phyloP scores from a whole-genome alignment of 495 filamentous ascomycete genomes.

The Penicillium ochrochloron region DNA sequence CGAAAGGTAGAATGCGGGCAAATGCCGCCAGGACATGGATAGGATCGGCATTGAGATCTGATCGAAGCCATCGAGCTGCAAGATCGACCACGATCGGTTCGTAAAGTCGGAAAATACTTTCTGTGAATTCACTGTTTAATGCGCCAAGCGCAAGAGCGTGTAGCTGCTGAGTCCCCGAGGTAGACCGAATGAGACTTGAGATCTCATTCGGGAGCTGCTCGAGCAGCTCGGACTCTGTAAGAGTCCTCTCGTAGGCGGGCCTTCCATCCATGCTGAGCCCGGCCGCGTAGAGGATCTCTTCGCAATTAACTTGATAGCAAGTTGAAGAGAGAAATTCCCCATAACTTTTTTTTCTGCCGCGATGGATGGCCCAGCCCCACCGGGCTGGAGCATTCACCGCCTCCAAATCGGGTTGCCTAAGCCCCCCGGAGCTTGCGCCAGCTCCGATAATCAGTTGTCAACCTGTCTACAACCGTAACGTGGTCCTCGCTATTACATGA shows the following conservation, averaged over 20 bases:
- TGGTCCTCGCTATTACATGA: neutral
- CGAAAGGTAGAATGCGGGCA: slow-evolving; percentile 77
- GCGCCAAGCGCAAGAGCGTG: slow-evolving; percentile 69
- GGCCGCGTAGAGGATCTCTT: slow-evolving; percentile 43
- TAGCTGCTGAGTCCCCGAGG: slow-evolving; percentile 67
- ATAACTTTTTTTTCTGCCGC: slow-evolving; percentile 51
- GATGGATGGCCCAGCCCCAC: slow-evolving; percentile 40
- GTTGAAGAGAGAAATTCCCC: slow-evolving; percentile 29
- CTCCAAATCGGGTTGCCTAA: slow-evolving; percentile 26
- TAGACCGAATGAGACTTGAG: slow-evolving; percentile 63
- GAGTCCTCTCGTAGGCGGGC: slow-evolving; percentile 52
- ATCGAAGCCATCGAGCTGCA: slow-evolving; percentile 72
- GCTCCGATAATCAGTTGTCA: slow-evolving; percentile 23
- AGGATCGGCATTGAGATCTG: slow-evolving; percentile 47
- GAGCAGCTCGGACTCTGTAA: slow-evolving; percentile 51
- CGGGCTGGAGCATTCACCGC: slow-evolving; percentile 35
- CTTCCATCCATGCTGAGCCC: slow-evolving; percentile 47
- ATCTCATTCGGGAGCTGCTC: slow-evolving; percentile 67
- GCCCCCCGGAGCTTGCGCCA: slow-evolving; percentile 32
- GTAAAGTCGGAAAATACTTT: slow-evolving; percentile 70
- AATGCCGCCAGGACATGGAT: slow-evolving; percentile 69
- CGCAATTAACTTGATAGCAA: slow-evolving; percentile 28
- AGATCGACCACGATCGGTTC: slow-evolving; percentile 76
- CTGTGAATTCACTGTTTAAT: slow-evolving; percentile 66
- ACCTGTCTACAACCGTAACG: slow-evolving; percentile 1